Evolutionary conservation across 495 filamentous ascomycete genomes (phyloP), one percentile per base, ranked within the genome.

Genomic region (Penicillium lividum): DNA sequence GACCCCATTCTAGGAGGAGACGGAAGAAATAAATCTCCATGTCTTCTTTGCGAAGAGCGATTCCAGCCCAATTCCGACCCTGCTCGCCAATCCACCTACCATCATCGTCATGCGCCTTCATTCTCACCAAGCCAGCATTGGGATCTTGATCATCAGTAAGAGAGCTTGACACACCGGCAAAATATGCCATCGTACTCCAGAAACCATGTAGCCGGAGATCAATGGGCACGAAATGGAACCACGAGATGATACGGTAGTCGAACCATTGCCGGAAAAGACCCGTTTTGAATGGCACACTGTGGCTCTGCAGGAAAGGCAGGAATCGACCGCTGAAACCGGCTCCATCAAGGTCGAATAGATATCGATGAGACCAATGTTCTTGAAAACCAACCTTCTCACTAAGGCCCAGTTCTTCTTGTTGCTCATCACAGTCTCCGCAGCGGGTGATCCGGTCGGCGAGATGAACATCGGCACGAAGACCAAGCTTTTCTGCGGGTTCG

Each of bases 1-100:
- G 72, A 1, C 81, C 87, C 86, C 87, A 93, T 73, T 93, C 91
- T 42, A 93, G 68, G 56, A 93, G 67, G 57, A 95, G 65, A 46
- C 91, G 73, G 69, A 92, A 93, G 65, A 93, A 78, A 65, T 93
- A 95, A 29, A 93, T 81, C 70, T 91, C 86, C 86, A 89, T 91
- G 67, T 95, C 91, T 73, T 92, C 88, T 60, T 82, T 86, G 64
- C 90, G 77, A 36, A 94, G 57, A 8, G 85, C 89, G 57, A 77
- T 81, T 3, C 72, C 71, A 1, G 84, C 83, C 89, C 89, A 92
- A 54, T 80, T 75, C 36, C 77, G 73, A 3, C 89, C 89, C 61
- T 85, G 68, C 49, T 87, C 81, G 13, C 88, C 87, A 59, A 95
- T 91, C 79, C 73, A 75, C 57, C 80, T 70, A 13, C 81, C 82